These are phyloP conservation scores for Tremella yokohamensis DNA, from an alignment of 768 basidiomycete genomes.

Conservation along the genomic window DNA sequence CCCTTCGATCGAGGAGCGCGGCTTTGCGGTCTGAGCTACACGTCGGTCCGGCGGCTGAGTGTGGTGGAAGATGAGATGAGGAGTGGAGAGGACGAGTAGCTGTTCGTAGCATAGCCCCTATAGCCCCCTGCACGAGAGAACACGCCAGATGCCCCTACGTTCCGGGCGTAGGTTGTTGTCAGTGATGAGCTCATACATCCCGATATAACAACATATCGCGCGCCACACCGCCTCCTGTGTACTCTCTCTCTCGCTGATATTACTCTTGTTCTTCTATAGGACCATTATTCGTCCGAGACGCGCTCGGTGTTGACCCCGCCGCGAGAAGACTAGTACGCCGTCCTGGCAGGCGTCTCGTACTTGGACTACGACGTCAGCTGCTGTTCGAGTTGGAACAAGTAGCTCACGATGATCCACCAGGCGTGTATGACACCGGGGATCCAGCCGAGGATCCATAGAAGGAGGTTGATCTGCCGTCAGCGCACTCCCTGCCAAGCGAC, in stretches of 20 bases:
- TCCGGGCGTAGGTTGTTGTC: too few species aligned
- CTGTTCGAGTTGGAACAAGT: conserved; percentile 4
- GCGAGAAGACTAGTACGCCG: not conserved
- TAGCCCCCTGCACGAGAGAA: not conserved
- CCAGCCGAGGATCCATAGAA: conserved; percentile 56
- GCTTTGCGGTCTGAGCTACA: conserved; percentile 1
- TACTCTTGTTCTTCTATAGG: too few species aligned
- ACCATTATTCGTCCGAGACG: too few species aligned
- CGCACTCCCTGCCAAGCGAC: too few species aligned
- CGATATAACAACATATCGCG: too few species aligned
- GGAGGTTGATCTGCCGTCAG: conserved; percentile 49
- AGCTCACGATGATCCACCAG: conserved; percentile 52
- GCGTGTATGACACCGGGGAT: conserved; percentile 59
- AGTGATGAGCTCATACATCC: too few species aligned
- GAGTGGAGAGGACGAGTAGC: not conserved
- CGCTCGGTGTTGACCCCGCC: too few species aligned
- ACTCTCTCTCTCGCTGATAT: too few species aligned
- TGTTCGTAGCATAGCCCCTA: too few species aligned
- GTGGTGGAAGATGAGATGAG: not conserved
- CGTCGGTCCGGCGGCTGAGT: not conserved
- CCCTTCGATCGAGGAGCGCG: conserved; percentile 6
- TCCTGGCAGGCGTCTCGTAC: not conserved
- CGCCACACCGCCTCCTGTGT: too few species aligned
- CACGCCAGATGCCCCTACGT: too few species aligned
- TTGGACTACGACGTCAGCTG: conserved; percentile 3